phyloP scores from a whole-genome alignment of 352 stramenopile genomes.

The Globisporangium yorkense region DNA sequence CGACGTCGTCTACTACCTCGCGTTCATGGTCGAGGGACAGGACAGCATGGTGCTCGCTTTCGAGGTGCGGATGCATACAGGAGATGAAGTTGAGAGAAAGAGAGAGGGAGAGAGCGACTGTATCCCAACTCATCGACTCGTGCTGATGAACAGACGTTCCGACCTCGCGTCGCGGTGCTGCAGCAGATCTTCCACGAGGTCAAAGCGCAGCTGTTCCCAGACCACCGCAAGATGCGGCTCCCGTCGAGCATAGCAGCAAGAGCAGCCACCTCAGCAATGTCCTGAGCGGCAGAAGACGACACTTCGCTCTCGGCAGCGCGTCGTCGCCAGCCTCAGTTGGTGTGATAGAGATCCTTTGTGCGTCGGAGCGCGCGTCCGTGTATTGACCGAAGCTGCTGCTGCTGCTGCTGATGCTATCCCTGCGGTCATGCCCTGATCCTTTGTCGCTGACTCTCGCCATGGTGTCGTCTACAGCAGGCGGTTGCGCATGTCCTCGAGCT shows the following conservation, averaged over 20 bases:
- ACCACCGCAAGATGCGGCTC: slow-evolving; percentile 38
- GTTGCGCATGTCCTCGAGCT: slow-evolving; percentile 98
- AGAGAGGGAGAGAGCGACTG: no score
- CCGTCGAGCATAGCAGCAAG: slow-evolving; percentile 13
- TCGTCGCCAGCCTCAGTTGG: neutral
- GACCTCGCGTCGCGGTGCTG: slow-evolving; percentile 50
- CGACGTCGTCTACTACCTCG: slow-evolving; percentile 77
- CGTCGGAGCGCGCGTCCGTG: neutral
- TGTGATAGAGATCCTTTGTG: slow-evolving; percentile 4
- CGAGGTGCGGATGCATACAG: slow-evolving; percentile 33
- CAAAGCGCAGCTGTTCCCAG: slow-evolving; percentile 47
- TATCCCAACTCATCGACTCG: no score
- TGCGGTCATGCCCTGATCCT: neutral
- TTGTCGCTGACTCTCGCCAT: neutral
- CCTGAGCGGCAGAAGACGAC: neutral
- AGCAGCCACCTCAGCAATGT: neutral
- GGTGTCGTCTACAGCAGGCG: slow-evolving; percentile 84
- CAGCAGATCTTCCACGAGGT: slow-evolving; percentile 69
- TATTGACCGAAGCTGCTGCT: no score
- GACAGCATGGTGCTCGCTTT: slow-evolving; percentile 70
- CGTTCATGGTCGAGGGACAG: slow-evolving; percentile 66
- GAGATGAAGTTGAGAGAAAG: neutral
- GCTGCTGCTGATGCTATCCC: neutral
- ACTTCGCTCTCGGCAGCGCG: neutral
- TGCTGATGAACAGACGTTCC: slow-evolving; percentile 42